Conservation (phyloP, 2,329 filamentous ascomycete species). For the Tricladium varicosporioides region DNA sequence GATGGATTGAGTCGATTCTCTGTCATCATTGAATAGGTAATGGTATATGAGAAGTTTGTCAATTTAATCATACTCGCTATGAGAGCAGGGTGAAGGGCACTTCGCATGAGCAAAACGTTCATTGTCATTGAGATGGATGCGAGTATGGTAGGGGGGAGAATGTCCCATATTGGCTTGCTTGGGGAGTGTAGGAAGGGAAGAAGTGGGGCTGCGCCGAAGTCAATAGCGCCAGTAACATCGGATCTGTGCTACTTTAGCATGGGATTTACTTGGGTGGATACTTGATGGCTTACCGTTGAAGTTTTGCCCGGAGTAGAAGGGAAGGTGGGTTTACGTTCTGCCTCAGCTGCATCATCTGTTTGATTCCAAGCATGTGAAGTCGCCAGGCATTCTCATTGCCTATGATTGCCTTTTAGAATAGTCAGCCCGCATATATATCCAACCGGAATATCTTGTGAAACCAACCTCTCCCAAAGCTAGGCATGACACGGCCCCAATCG, state of each 20-base stretch:
- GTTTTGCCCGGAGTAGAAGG: slow-evolving; percentile 18
- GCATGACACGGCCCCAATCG: slow-evolving; percentile 23
- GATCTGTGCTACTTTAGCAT: slow-evolving; percentile 11
- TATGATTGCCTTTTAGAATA: slow-evolving; percentile 15
- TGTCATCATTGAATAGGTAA: slow-evolving; percentile 5
- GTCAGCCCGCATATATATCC: not conserved
- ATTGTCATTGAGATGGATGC: not conserved
- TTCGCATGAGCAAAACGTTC: not conserved
- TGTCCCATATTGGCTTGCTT: slow-evolving; percentile 13
- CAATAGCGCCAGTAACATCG: slow-evolving; percentile 27
- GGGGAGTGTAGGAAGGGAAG: slow-evolving; percentile 11
- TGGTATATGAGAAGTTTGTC: slow-evolving; percentile 17
- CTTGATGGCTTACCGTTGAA: slow-evolving; percentile 15
- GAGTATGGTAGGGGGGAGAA: slow-evolving; percentile 1
- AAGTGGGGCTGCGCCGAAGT: slow-evolving; percentile 21
- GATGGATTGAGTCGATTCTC: slow-evolving; percentile 12
- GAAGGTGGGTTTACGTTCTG: slow-evolving; percentile 8
- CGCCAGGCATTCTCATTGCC: slow-evolving; percentile 22
- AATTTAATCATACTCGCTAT: slow-evolving; percentile 13
- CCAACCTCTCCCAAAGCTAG: slow-evolving; percentile 23
- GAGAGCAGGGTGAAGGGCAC: slow-evolving; percentile 9
- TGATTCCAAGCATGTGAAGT: slow-evolving; percentile 25
- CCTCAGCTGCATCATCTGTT: slow-evolving; percentile 18
- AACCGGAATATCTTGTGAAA: not conserved
- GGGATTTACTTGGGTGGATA: not conserved